Evolutionary conservation across 2,329 filamentous ascomycete genomes (phyloP).

Genomic region (Ustilaginoidea virens): DNA sequence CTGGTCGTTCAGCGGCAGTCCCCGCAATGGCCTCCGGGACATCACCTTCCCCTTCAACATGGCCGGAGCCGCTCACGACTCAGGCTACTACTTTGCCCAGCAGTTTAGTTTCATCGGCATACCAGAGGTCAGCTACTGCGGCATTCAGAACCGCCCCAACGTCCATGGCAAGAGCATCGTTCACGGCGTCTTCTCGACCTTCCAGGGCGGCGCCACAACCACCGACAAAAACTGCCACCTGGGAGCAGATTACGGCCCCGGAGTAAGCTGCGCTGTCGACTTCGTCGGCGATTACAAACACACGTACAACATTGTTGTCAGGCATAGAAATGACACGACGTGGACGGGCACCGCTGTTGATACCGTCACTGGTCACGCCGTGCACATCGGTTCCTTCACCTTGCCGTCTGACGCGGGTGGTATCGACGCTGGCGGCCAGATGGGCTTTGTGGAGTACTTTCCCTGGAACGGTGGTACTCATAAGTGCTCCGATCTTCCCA

Average conservation of each 20-base stretch:
- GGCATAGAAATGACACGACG: conserved; percentile 7
- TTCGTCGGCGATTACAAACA: conserved; percentile 7
- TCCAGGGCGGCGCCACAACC: conserved; percentile 7
- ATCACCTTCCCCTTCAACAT: conserved; percentile 11
- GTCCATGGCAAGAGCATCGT: conserved; percentile 5
- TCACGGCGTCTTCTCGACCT: conserved; percentile 11
- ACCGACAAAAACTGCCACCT: conserved; percentile 9
- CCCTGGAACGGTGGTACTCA: conserved; percentile 8
- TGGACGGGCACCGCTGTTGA: conserved; percentile 12
- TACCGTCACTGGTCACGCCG: conserved; percentile 2
- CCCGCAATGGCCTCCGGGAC: conserved; percentile 6
- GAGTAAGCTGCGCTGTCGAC: conserved; percentile 10
- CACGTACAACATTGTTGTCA: conserved; percentile 8
- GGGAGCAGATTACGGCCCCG: conserved; percentile 12
- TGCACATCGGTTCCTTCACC: conserved; percentile 9
- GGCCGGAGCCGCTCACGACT: conserved; percentile 6
- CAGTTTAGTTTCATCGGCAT: conserved; percentile 8
- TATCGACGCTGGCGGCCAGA: conserved; percentile 4
- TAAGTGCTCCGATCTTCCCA: conserved; percentile 7
- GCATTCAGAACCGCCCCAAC: conserved; percentile 9
- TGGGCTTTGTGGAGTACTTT: conserved; percentile 11
- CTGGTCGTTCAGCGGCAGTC: conserved; percentile 3
- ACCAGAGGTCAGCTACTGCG: conserved; percentile 7
- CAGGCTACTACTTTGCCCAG: conserved; percentile 11
- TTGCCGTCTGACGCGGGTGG: conserved; percentile 7